A percentile compares a stretch with the other conserved stretches of the same genome.
These are phyloP conservation scores for Kwoniella sp. DNA, from an alignment of 768 basidiomycete genomes.

Conservation along the genomic window DNA sequence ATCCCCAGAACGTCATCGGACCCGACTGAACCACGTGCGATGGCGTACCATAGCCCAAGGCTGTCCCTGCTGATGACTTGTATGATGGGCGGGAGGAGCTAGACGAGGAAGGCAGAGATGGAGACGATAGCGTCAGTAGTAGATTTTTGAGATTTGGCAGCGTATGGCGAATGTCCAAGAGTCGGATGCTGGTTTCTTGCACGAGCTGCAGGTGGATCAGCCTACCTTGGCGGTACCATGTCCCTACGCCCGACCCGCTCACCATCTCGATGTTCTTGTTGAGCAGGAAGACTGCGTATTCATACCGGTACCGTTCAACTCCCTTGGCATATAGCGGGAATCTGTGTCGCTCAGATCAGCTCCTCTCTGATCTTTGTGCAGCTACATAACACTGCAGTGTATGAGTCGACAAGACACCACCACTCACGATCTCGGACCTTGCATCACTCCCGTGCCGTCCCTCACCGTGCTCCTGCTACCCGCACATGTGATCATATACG, in stretches of 20 bases:
- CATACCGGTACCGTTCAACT: slow-evolving; percentile 93
- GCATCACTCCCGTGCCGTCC: slow-evolving; percentile 91
- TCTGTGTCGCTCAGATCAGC: slow-evolving; percentile 53
- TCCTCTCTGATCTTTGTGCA: background rate
- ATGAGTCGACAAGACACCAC: slow-evolving; percentile 55
- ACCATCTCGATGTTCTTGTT: slow-evolving; percentile 98
- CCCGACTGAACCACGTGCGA: too few relatives aligned
- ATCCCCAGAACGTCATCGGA: too few relatives aligned
- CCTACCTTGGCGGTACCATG: background rate
- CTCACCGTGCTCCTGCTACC: slow-evolving; percentile 86
- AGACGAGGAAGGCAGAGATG: slow-evolving; percentile 17
- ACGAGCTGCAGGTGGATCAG: slow-evolving; percentile 61
- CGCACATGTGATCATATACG: slow-evolving; percentile 84
- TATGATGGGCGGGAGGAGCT: too few relatives aligned
- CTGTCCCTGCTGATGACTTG: too few relatives aligned
- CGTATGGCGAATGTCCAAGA: slow-evolving; percentile 90
- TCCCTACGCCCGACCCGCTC: slow-evolving; percentile 21
- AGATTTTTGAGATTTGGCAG: slow-evolving; percentile 94
- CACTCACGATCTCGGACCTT: slow-evolving; percentile 85
- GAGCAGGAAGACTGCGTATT: slow-evolving; percentile 91
- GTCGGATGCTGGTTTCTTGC: slow-evolving; percentile 79
- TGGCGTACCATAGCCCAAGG: too few relatives aligned
- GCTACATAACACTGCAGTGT: slow-evolving; percentile 52
- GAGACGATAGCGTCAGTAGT: slow-evolving; percentile 59
- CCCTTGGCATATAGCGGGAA: slow-evolving; percentile 93